Percentiles rank a stretch among this genome's conserved stretches.
Conservation (phyloP, 2,329 filamentous ascomycete species). For the Cladosporium velox region DNA sequence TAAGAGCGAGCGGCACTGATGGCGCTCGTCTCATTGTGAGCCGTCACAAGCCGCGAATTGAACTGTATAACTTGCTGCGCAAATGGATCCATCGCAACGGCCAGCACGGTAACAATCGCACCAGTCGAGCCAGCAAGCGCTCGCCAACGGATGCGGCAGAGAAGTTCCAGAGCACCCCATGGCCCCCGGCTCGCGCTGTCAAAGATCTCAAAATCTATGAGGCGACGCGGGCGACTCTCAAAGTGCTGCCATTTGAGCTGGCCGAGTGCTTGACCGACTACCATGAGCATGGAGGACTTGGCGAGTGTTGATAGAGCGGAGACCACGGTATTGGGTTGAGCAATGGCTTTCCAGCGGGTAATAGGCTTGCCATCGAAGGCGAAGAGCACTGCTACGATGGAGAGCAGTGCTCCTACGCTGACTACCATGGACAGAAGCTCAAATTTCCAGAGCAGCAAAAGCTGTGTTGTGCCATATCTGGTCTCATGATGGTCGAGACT, state of each 20-base stretch:
- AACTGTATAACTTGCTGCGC: constrained; percentile 3
- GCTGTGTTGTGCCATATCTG: not conserved
- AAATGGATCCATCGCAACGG: not conserved
- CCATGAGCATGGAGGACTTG: constrained; percentile 4
- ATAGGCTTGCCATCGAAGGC: not conserved
- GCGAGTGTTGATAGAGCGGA: not conserved
- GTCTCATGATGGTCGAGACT: not conserved
- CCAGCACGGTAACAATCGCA: not conserved
- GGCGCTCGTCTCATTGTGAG: not conserved
- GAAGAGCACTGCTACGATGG: not conserved
- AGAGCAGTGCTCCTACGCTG: not conserved
- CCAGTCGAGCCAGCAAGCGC: not conserved
- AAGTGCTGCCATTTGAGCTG: constrained; percentile 5
- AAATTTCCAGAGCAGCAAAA: not conserved
- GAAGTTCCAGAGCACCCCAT: not conserved
- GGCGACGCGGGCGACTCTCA: not conserved
- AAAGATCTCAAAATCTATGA: constrained; percentile 2
- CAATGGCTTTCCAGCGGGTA: not conserved
- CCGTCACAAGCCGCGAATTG: not conserved
- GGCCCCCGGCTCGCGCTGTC: constrained; percentile 1
- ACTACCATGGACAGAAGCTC: not conserved
- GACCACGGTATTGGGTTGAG: constrained; percentile 1
- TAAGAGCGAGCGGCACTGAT: not conserved
- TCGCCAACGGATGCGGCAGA: not conserved
- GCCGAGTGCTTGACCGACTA: not conserved